Evolutionary conservation across 2,329 filamentous ascomycete species (phyloP).

Genomic region (Colletotrichum eleusines): DNA sequence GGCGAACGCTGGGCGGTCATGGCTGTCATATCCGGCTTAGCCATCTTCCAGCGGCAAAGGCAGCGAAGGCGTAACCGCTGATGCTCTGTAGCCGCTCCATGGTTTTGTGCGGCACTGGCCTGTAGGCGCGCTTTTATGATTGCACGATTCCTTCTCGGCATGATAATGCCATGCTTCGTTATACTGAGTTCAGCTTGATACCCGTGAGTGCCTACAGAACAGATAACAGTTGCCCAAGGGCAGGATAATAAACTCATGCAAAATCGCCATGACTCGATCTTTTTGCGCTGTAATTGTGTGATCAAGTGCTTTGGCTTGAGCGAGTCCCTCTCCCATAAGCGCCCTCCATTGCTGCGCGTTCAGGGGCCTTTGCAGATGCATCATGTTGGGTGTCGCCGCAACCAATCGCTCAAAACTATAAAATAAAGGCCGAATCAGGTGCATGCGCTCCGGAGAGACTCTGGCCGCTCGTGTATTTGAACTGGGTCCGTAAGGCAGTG

Average conservation of each 20-base stretch:
- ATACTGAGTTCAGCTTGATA: conserved; percentile 20
- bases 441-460: not conserved
- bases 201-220: not conserved
- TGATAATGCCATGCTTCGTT: conserved; percentile 3
- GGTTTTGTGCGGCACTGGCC: too few relatives aligned
- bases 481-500: not conserved
- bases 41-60: conserved; percentile 40
- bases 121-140: not conserved
- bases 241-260: not conserved
- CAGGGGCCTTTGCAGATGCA: conserved; percentile 24
- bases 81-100: not conserved
- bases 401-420: conserved; percentile 1
- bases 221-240: not conserved
- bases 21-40: conserved; percentile 52
- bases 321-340: not conserved
- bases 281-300: not conserved
- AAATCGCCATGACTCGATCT: conserved; percentile 9
- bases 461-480: not conserved
- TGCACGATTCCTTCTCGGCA: conserved; percentile 1
- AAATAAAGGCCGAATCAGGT: conserved; percentile 14
- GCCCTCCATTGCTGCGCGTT: conserved; percentile 1
- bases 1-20: conserved; percentile 59
- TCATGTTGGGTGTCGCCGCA: conserved; percentile 32
- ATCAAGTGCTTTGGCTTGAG: not conserved
- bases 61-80: conserved; percentile 14